Evolutionary conservation across 129 eudicot species (phyloP).

Genomic region (Chrysanthemum seticuspe): DNA sequence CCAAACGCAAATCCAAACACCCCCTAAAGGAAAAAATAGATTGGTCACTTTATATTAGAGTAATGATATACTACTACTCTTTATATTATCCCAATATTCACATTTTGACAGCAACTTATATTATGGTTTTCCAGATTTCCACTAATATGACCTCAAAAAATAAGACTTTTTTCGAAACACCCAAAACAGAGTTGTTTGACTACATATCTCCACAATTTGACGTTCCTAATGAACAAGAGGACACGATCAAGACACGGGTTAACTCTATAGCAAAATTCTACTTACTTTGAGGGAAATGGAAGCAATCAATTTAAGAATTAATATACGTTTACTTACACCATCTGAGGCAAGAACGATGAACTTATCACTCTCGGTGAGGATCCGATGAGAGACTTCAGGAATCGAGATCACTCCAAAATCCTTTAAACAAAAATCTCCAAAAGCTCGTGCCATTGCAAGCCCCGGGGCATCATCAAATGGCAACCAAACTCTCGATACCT

Average conservation of each 20-base stretch:
- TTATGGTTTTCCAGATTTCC: too few relatives aligned
- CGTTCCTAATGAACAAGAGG: background rate
- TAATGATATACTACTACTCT: too few relatives aligned
- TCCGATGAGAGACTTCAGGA: constrained; percentile 83
- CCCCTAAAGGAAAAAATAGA: too few relatives aligned
- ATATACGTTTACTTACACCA: constrained; percentile 56
- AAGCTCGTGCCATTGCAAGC: constrained; percentile 98
- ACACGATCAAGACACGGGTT: background rate
- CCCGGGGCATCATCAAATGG: constrained; percentile 99
- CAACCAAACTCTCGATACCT: constrained; percentile 92
- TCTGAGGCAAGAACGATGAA: constrained; percentile 95
- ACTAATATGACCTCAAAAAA: too few relatives aligned
- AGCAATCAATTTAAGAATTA: background rate
- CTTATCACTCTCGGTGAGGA: constrained; percentile 75
- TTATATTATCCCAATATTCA: too few relatives aligned
- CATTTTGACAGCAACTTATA: too few relatives aligned
- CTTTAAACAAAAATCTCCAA: constrained; percentile 96
- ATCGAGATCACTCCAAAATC: constrained; percentile 95
- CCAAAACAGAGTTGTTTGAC: too few relatives aligned
- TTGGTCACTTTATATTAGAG: too few relatives aligned
- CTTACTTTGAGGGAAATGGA: too few relatives aligned
- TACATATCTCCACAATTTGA: background rate
- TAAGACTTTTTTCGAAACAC: too few relatives aligned
- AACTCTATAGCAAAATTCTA: too few relatives aligned
- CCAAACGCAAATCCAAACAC: too few relatives aligned